phyloP scores from a whole-genome alignment of 306 rosid genomes.

The Quillaja saponaria region DNA sequence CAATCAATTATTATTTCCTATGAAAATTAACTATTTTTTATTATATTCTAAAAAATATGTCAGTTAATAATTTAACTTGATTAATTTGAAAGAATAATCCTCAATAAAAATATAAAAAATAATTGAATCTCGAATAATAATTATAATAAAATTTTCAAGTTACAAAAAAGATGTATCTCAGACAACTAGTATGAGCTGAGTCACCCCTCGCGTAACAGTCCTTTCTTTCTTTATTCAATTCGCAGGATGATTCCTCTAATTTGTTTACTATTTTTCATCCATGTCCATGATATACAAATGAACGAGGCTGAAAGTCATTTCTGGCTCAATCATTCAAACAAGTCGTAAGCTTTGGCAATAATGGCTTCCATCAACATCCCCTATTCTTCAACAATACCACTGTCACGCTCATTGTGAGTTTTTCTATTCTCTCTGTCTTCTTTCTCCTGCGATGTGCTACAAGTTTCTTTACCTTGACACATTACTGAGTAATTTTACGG shows the following conservation, averaged over 20 bases:
- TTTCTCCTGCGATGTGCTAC: background rate
- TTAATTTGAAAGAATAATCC: no score
- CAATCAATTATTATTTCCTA: no score
- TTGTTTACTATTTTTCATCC: background rate
- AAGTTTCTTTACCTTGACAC: background rate
- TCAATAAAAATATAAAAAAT: no score
- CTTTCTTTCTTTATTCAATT: background rate
- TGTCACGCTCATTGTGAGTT: constrained; percentile 52
- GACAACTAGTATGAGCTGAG: no score
- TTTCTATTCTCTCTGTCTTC: background rate
- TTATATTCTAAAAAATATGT: no score
- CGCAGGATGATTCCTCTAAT: constrained; percentile 30
- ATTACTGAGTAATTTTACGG: background rate
- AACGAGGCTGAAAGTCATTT: constrained; percentile 1
- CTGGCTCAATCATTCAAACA: constrained; percentile 11
- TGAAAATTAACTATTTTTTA: no score
- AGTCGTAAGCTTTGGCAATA: constrained; percentile 1
- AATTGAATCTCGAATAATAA: no score
- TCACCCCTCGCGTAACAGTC: constrained; percentile 8
- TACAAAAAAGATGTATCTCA: no score
- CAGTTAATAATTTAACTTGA: no score
- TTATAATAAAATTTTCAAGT: no score
- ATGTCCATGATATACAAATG: background rate
- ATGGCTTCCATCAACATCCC: constrained; percentile 68
- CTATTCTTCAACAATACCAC: constrained; percentile 49